Conservation (phyloP, 169 alveolate genomes). For the Besnoitia besnoiti region DNA sequence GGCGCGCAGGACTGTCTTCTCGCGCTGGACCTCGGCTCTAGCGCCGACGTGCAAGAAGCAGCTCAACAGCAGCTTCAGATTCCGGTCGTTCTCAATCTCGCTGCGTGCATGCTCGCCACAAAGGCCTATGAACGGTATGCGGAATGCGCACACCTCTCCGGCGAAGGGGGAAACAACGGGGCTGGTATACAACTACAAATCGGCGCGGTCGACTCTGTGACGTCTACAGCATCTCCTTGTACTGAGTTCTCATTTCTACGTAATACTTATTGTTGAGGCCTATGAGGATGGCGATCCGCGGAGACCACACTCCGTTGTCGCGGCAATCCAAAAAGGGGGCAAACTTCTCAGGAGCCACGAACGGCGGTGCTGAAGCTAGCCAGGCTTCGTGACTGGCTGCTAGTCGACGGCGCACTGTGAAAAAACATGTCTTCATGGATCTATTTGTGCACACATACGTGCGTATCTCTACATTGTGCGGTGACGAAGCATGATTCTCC, state of each 20-base stretch:
- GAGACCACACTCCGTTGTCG: too few species aligned
- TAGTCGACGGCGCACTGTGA: too few species aligned
- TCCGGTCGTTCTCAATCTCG: constrained; percentile 32
- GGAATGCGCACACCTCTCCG: background rate
- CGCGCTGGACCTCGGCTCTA: constrained; percentile 21
- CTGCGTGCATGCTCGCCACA: constrained; percentile 35
- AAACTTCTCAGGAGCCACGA: too few species aligned
- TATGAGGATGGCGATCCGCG: too few species aligned
- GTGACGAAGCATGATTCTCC: too few species aligned
- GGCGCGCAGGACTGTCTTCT: constrained; percentile 9
- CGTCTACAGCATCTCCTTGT: background rate
- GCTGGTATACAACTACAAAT: background rate
- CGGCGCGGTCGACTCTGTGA: background rate
- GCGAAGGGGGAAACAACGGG: background rate
- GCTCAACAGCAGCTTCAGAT: constrained; percentile 19
- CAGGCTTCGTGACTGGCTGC: too few species aligned
- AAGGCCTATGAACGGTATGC: background rate
- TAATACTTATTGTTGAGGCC: too few species aligned
- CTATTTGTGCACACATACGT: too few species aligned
- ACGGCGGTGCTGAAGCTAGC: too few species aligned
- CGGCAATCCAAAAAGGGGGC: too few species aligned
- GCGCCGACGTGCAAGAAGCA: background rate
- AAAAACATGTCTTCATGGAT: too few species aligned
- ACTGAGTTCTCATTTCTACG: background rate
- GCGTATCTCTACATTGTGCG: too few species aligned